A percentile compares a stretch with the other conserved stretches of the same genome.
Evolutionary conservation across 192 early-diverging fungal species (phyloP).

Genomic region (Dimargaris cristalligena): DNA sequence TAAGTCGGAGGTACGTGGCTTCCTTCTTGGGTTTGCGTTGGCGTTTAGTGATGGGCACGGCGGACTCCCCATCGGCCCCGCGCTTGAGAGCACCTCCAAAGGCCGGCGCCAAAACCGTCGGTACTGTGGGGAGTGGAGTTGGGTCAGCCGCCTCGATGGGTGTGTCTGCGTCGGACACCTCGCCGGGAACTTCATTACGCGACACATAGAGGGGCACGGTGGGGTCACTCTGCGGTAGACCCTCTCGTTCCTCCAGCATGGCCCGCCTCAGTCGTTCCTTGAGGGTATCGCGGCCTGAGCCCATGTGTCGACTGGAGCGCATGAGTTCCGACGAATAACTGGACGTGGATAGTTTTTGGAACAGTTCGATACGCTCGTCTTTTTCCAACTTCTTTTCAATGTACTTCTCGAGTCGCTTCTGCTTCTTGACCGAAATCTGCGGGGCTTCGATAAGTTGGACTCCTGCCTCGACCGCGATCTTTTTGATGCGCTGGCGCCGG

Average conservation of each 20-base stretch:
- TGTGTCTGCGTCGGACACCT: too few relatives aligned
- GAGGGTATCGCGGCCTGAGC: slow-evolving; percentile 40
- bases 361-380: slow-evolving; percentile 43
- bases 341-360: slow-evolving; percentile 44
- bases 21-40: slow-evolving; percentile 34
- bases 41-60: slow-evolving; percentile 27
- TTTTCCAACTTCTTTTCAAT: slow-evolving; percentile 75
- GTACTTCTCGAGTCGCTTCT: slow-evolving; percentile 62
- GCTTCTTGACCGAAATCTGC: slow-evolving; percentile 30
- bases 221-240: slow-evolving; percentile 37
- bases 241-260: slow-evolving; percentile 43
- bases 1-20: slow-evolving; percentile 19
- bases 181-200: slow-evolving; percentile 23
- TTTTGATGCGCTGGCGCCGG: not conserved
- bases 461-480: not conserved
- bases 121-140: too few relatives aligned
- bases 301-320: slow-evolving; percentile 50
- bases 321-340: slow-evolving; percentile 50
- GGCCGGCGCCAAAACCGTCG: slow-evolving; percentile 12
- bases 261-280: slow-evolving; percentile 49
- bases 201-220: slow-evolving; percentile 38
- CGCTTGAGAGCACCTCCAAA: slow-evolving; percentile 32
- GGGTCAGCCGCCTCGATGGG: too few relatives aligned
- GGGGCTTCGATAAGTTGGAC: not conserved
- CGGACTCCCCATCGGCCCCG: slow-evolving; percentile 20